phyloP scores from a whole-genome alignment of 2,329 filamentous ascomycete genomes.

The Aureobasidium musti region DNA sequence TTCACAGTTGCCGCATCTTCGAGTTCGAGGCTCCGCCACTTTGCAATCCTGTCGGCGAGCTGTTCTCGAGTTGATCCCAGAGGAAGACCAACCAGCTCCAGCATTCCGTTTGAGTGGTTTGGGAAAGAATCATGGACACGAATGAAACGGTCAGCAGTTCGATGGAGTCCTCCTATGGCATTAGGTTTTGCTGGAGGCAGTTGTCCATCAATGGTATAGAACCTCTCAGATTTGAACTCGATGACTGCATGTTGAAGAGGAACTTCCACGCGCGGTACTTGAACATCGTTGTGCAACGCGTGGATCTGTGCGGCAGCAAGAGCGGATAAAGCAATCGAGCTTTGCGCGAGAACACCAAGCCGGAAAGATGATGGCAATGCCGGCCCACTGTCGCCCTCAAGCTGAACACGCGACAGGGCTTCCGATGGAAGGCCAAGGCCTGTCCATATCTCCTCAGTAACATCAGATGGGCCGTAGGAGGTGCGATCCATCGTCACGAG shows the following conservation, averaged over 20 bases:
- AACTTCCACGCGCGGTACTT: background rate
- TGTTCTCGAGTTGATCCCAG: background rate
- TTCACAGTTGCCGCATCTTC: background rate
- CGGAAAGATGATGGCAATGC: background rate
- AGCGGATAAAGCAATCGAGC: background rate
- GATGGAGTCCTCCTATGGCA: conserved; percentile 7
- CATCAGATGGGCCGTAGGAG: background rate
- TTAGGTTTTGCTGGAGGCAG: background rate
- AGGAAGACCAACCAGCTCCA: background rate
- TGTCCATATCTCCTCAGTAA: conserved; percentile 6
- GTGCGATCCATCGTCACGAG: conserved; percentile 2
- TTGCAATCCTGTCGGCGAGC: background rate
- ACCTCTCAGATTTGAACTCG: conserved; percentile 9
- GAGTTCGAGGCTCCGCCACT: background rate
- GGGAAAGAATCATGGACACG: conserved; percentile 13
- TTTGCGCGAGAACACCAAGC: background rate
- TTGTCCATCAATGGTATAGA: background rate
- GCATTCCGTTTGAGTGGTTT: background rate
- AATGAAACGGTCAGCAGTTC: background rate
- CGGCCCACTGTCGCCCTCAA: background rate
- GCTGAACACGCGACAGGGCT: background rate
- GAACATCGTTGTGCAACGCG: background rate
- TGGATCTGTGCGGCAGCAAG: conserved; percentile 3
- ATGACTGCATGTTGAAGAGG: background rate
- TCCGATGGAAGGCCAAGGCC: background rate